Percentiles rank a stretch among this genome's conserved stretches.
phyloP scores from a whole-genome alignment of 305 asterid species.

The Stenogyne calaminthoides region DNA sequence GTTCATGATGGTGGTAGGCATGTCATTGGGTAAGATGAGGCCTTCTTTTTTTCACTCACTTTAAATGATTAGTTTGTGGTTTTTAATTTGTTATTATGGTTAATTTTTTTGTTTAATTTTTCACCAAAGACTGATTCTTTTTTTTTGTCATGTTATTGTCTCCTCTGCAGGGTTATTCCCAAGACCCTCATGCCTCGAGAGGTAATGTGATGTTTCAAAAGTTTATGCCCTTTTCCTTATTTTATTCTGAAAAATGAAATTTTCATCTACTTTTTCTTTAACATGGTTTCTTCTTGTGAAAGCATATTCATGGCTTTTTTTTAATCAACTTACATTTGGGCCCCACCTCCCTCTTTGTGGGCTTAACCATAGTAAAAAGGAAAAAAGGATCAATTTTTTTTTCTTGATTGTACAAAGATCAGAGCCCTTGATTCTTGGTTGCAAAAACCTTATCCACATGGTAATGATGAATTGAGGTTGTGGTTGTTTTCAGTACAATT shows the following conservation, averaged over 20 bases:
- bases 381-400: background rate
- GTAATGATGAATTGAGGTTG: slow-evolving; percentile 31
- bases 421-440: slow-evolving; percentile 30
- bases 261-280: slow-evolving; percentile 10
- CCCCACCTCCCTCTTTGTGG: background rate
- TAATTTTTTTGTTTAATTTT: background rate
- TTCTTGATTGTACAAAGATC: background rate
- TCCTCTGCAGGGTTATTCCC: slow-evolving; percentile 94
- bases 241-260: slow-evolving; percentile 25
- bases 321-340: background rate
- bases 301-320: background rate
- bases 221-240: slow-evolving; percentile 39
- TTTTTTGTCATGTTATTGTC: slow-evolving; percentile 77
- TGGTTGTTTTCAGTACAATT: slow-evolving; percentile 37
- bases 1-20: slow-evolving; percentile 99
- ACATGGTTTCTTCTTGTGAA: background rate
- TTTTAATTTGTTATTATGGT: slow-evolving; percentile 19
- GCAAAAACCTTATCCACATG: slow-evolving; percentile 49
- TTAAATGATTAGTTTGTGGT: slow-evolving; percentile 34
- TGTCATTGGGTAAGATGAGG: slow-evolving; percentile 72
- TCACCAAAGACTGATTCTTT: slow-evolving; percentile 45
- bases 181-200: slow-evolving; percentile 99
- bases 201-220: slow-evolving; percentile 65
- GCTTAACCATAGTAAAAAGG: background rate
- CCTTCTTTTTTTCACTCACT: slow-evolving; percentile 24